Evolutionary conservation across 257 asterid species (phyloP), one percentile per base, ranked within the genome.

Genomic region (Orobanche coerulescens): DNA sequence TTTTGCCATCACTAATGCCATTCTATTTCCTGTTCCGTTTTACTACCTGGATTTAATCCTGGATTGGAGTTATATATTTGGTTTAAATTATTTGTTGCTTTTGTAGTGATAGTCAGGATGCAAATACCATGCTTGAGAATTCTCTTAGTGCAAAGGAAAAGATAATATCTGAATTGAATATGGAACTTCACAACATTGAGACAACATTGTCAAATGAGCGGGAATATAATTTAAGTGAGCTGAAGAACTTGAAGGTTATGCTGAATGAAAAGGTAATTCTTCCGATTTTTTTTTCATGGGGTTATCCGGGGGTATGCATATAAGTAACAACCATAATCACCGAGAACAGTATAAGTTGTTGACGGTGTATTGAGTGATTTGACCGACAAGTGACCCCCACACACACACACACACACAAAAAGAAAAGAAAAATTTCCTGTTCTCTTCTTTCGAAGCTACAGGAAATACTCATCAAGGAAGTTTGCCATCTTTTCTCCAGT

Each of bases 141-240:
- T 84, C 99, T 68, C 84, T 93, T 43, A 83, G 58, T 78, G 88
- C 92, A 64, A 93, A 93, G 84, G 99, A 89, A 75, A 89, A 79
- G 85, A 76, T 86, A 59, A 89, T 93, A 59, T 89, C 99, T 68
- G 99, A 86, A 60, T 70, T 93, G 75, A 93, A 89, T 70, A 60
- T 74, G 80, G 99, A 93, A 75, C 96, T 93, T 71, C 99, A 89
- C 74, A 87, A 85, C 62, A 64, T 93, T 33, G 99, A 93, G 79
- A 83, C 81, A 60, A 79, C 92, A 67, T 72, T 93, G 61, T 82
- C 96, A 36, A 75, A 75, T 79, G 97, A 93, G 70, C 87, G 95
- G 57, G 99, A 87, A 68, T 30, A 71, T 57, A 86, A 89, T 73
- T 52, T 93, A 73, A 79, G 74, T 62, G 99, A 93, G 83, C 74